Conservation (phyloP, 2,329 filamentous ascomycete genomes). For the Capronia coronata region DNA sequence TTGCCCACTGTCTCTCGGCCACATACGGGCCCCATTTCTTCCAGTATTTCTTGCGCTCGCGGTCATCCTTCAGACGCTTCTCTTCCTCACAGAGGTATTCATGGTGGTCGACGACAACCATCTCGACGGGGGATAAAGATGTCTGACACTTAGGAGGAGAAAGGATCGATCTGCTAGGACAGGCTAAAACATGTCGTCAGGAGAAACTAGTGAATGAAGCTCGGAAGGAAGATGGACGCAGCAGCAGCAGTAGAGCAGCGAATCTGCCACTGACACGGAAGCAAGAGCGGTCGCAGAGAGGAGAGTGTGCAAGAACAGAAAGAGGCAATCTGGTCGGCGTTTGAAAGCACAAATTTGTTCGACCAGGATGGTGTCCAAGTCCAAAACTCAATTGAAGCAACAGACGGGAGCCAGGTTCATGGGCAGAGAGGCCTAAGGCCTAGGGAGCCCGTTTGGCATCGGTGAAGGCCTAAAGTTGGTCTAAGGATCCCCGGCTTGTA, state of each 20-base stretch:
- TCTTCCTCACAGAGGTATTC: slow-evolving; percentile 87
- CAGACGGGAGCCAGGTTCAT: background rate
- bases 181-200: slow-evolving; percentile 5
- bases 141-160: background rate
- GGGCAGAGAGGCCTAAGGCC: too few relatives aligned
- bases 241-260: background rate
- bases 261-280: background rate
- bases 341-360: background rate
- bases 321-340: background rate
- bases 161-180: background rate
- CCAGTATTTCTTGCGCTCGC: slow-evolving; percentile 82
- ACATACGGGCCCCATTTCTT: slow-evolving; percentile 97
- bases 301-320: background rate
- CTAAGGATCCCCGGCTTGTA: background rate
- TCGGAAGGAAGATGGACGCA: background rate
- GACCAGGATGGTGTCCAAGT: too few relatives aligned
- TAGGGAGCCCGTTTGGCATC: too few relatives aligned
- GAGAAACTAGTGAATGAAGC: background rate
- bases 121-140: slow-evolving; percentile 35
- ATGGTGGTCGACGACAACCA: slow-evolving; percentile 86
- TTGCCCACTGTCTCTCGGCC: slow-evolving; percentile 86
- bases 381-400: background rate
- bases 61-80: slow-evolving; percentile 79
- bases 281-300: background rate
- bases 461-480: background rate